A percentile compares a stretch with the other conserved stretches of the same genome.
phyloP scores from a whole-genome alignment of 495 filamentous ascomycete species.

The Pseudomonodictys pantanalensis region DNA sequence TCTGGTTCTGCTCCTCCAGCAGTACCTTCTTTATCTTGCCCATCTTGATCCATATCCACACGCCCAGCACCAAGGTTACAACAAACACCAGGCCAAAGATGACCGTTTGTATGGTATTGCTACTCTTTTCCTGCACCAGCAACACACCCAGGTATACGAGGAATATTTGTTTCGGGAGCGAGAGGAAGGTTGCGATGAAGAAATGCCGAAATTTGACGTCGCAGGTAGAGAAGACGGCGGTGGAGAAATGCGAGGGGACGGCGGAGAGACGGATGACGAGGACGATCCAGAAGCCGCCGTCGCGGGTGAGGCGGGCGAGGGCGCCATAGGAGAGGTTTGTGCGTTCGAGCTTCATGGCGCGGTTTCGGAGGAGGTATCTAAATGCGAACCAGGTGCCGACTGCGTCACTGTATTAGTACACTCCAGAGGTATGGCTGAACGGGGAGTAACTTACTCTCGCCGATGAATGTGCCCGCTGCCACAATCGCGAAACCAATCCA shows the following conservation, averaged over 20 bases:
- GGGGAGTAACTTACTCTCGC: conserved; percentile 10
- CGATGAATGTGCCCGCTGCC: conserved; percentile 24
- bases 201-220: conserved; percentile 26
- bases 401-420: background rate
- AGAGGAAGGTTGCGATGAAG: conserved; percentile 19
- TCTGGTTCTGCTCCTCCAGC: conserved; percentile 18
- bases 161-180: conserved; percentile 26
- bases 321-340: conserved; percentile 28
- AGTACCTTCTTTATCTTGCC: conserved; percentile 19
- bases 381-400: conserved; percentile 27
- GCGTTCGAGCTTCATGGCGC: conserved; percentile 14
- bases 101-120: background rate
- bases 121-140: conserved; percentile 1
- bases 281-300: conserved; percentile 28
- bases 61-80: conserved; percentile 15
- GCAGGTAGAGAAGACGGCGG: conserved; percentile 25
- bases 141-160: conserved; percentile 27
- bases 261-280: conserved; percentile 18
- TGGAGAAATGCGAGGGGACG: conserved; percentile 22
- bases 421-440: background rate
- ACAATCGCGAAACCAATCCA: conserved; percentile 26
- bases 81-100: conserved; percentile 20
- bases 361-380: conserved; percentile 14
- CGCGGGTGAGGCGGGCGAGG: conserved; percentile 23
- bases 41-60: conserved; percentile 25